These are phyloP conservation scores for Boehmeria nivea DNA, from an alignment of 306 rosid genomes.

Conservation along the genomic window DNA sequence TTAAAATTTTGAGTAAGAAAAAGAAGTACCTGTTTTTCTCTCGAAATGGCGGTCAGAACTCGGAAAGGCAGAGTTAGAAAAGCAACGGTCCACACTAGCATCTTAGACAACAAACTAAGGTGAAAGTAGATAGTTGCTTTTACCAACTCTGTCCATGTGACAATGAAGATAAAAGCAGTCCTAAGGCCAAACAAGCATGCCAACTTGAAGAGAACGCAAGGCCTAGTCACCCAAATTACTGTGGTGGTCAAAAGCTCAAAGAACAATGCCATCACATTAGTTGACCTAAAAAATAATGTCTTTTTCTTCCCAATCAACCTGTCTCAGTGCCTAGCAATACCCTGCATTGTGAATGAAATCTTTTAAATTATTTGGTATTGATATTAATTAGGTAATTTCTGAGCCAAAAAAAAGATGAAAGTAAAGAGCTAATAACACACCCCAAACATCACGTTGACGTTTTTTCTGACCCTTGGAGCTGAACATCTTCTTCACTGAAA, in stretches of 20 bases:
- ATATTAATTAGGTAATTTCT: no score
- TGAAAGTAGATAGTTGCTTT: conserved; percentile 35
- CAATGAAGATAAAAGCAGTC: conserved; percentile 31
- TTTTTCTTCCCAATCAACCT: conserved; percentile 26
- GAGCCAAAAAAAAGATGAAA: no score
- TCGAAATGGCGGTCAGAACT: conserved; percentile 42
- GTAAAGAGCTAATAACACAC: no score
- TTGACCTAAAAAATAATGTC: no score
- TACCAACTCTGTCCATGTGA: conserved; percentile 55
- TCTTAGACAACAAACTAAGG: conserved; percentile 39
- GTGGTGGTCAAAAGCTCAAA: not conserved
- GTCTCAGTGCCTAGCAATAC: conserved; percentile 17
- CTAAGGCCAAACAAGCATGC: conserved; percentile 44
- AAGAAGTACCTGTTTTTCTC: conserved; percentile 52
- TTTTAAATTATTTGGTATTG: no score
- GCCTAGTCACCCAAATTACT: conserved; percentile 39
- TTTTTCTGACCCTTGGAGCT: no score
- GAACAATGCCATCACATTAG: conserved; percentile 1
- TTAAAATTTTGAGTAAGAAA: not conserved
- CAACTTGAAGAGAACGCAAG: conserved; percentile 36
- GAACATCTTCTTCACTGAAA: no score
- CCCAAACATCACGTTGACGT: no score
- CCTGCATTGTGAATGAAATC: conserved; percentile 33
- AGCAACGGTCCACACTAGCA: conserved; percentile 43
- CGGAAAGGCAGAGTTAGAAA: conserved; percentile 57